Evolutionary conservation across 2,329 filamentous ascomycete species (phyloP), one percentile per base, ranked within the genome.

Genomic region (Orbilia quercus): DNA sequence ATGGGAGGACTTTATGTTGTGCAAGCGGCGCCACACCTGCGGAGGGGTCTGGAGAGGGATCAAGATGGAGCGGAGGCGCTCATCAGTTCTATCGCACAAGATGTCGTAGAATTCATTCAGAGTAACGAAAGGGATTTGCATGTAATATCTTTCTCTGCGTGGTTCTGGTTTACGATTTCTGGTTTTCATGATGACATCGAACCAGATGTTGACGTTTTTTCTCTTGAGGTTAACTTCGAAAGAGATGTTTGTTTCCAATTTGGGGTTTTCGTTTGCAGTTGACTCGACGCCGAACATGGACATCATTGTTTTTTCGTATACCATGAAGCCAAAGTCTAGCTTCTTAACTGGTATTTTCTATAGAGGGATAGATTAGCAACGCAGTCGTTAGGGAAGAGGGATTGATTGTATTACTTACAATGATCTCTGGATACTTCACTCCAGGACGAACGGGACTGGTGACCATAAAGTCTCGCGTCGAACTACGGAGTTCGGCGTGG

Each of bases 261-360:
- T 76, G 36, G 82, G 77, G 0, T 51, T 23, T 4, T 78, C 67
- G 14, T 75, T 55, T 18, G 67, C 47, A 11, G 48, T 67, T 45
- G 72, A 12, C 76, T 51, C 5, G 82, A 76, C 2, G 9, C 82
- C 84, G 58, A 84, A 84, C 83, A 91, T 86, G 7, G 83, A 80
- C 78, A 88, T 85, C 83, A 92, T 87, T 0, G 82, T 82, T 1
- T 80, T 81, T 2, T 85, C 83, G 0, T 83, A 80, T 1, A 84
- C 76, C 80, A 87, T 83, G 42, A 87, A 82, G 0, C 91, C 90
- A 76, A 92, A 89, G 16, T 87, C 84, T 1, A 92, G 77, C 0
- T 80, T 81, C 0, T 78, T 76, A 1, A 85, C 82, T 1, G 79
- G 77, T 1, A 88, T 75, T 14, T 78, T 82, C 79, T 85, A 80